Evolutionary conservation across 176 grass and related monocot genomes (phyloP), one percentile per base, ranked within the genome.

Genomic region (Lolium rigidum): DNA sequence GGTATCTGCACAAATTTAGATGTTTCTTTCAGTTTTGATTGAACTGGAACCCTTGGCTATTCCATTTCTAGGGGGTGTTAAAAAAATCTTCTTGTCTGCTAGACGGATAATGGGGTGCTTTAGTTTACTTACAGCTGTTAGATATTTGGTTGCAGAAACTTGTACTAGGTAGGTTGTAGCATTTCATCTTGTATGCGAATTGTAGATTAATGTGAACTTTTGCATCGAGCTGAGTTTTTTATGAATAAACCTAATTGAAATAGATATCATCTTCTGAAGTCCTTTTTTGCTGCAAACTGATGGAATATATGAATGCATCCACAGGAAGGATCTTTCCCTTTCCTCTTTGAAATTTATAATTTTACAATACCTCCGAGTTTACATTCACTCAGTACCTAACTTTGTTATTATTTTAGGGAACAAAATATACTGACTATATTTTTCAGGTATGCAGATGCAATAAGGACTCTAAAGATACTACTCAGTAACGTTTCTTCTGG

Each of bases 401-500:
- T 18, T 82, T 87, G 2, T 63, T 86, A 83, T 9, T n/a, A n/a
- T 15, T 75, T 51, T 21, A 16, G 89, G 60, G 0, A 59, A 57
- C 37, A 28, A 15, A 5, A 61, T 78, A 80, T 81, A 6, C 21
- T 39, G 37, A 87, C 9, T 39, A 25, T 80, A 81, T 70, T 85
- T 73, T 59, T 7, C 80, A 99, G 97, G 92, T 96, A 99, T 82
- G 80, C 87, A 88, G 94, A 94, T 92, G 97, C 94, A 86, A 85
- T 90, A 61, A 88, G 86, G 49, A 90, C 92, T 81, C 94, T 99
- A 21, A 94, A 91, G 83, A 55, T 61, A 39, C 70, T 98, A 28
- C 88, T 99, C 68, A 82, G 71, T 69, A 94, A 80, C 86, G 77
- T 91, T 63, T 38, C 72, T 89, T 86, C 76, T 59, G 88, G 88